Conservation (phyloP, 805 yeast genomes). For the Candida maltosa region DNA sequence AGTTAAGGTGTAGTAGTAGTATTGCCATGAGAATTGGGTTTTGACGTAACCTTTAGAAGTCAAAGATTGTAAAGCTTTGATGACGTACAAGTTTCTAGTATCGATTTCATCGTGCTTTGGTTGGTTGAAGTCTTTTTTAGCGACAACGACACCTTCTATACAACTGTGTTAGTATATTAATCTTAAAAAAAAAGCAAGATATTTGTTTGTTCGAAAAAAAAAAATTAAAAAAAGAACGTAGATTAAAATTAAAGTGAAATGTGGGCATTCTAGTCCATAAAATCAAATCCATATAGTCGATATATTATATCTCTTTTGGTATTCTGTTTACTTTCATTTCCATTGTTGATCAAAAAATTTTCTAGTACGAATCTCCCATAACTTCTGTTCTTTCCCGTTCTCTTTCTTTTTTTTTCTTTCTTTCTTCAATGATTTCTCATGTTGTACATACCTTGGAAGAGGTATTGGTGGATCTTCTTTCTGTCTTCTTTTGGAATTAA, state of each 20-base stretch:
- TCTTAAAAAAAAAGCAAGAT: too few species aligned
- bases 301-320: too few species aligned
- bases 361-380: too few species aligned
- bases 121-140: conserved; percentile 98
- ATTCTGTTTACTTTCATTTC: too few species aligned
- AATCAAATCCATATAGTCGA: too few species aligned
- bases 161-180: conserved; percentile 38
- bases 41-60: conserved; percentile 98
- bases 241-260: background rate
- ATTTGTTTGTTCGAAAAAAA: background rate
- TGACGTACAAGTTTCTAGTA: conserved; percentile 94
- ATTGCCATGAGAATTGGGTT: conserved; percentile 99
- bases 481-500: conserved; percentile 99
- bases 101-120: conserved; percentile 97
- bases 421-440: too few species aligned
- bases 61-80: conserved; percentile 99
- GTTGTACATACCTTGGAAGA: conserved; percentile 86
- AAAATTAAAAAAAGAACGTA: background rate
- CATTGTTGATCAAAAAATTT: too few species aligned
- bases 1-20: conserved; percentile 99
- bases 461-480: conserved; percentile 98
- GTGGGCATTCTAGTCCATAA: too few species aligned
- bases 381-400: too few species aligned
- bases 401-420: too few species aligned
- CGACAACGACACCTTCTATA: conserved; percentile 98